A percentile compares a stretch with the other conserved stretches of the same genome.
Conservation (phyloP, 331 rosid species). For the Acacia pycnantha region DNA sequence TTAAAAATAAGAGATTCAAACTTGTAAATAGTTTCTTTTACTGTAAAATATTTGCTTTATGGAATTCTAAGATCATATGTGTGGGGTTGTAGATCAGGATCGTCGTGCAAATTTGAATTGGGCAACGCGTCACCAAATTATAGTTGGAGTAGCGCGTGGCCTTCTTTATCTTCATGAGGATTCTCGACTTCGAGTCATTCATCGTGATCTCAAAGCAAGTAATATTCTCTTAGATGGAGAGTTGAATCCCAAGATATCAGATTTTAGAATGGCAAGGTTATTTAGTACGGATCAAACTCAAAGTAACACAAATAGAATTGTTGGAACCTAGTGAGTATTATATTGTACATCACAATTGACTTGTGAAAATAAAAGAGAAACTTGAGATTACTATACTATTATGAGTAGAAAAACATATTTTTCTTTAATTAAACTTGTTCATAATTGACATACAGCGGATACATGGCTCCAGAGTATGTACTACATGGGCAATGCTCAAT, state of each 20-base stretch:
- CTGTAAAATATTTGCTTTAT: background rate
- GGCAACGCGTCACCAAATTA: background rate
- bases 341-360: no score
- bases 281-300: no score
- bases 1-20: background rate
- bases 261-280: no score
- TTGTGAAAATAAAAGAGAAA: no score
- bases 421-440: no score
- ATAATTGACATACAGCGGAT: slow-evolving; percentile 26
- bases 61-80: background rate
- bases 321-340: background rate
- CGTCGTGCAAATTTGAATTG: background rate
- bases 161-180: background rate
- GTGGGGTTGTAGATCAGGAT: background rate
- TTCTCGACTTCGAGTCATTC: background rate
- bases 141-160: background rate
- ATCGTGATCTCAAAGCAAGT: background rate
- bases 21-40: background rate
- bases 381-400: no score
- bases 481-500: slow-evolving; percentile 35
- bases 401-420: no score
- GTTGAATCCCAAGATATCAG: no score
- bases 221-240: no score
- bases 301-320: background rate
- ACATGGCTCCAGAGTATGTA: slow-evolving; percentile 54